A percentile compares a stretch with the other conserved stretches of the same genome.
These are phyloP conservation scores for Zygotorulaspora florentina DNA, from an alignment of 805 yeast species.

Conservation along the genomic window DNA sequence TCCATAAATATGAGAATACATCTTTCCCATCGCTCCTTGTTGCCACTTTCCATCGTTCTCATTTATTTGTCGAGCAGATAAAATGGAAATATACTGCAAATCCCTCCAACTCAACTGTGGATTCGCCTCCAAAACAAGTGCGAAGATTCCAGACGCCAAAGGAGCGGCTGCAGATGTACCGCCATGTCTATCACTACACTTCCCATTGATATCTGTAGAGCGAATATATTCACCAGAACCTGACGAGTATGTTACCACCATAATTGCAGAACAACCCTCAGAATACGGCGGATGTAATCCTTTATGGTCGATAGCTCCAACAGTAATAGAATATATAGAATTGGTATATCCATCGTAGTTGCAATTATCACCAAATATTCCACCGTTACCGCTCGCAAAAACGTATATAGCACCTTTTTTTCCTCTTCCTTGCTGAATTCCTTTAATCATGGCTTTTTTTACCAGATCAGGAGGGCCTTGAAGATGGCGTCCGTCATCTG, in stretches of 20 bases:
- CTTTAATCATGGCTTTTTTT: slow-evolving; percentile 76
- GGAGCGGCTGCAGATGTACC: slow-evolving; percentile 99
- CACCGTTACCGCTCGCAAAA: slow-evolving; percentile 97
- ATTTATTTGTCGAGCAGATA: slow-evolving; percentile 65
- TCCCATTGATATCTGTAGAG: slow-evolving; percentile 70
- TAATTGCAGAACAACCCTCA: slow-evolving; percentile 90
- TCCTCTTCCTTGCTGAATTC: slow-evolving; percentile 74
- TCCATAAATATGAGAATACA: slow-evolving; percentile 83
- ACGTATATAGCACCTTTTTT: slow-evolving; percentile 85
- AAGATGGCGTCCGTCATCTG: slow-evolving; percentile 84
- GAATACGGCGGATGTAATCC: slow-evolving; percentile 87
- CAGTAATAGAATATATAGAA: slow-evolving; percentile 89
- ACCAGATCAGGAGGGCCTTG: slow-evolving; percentile 81
- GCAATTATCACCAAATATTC: slow-evolving; percentile 76
- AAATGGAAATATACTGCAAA: slow-evolving; percentile 75
- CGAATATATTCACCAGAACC: slow-evolving; percentile 87
- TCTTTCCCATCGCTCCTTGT: slow-evolving; percentile 57
- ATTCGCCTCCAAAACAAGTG: slow-evolving; percentile 75
- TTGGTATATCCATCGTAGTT: slow-evolving; percentile 97
- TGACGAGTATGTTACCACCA: slow-evolving; percentile 89
- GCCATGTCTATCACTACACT: slow-evolving; percentile 76
- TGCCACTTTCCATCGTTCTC: slow-evolving; percentile 72
- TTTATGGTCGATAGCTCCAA: slow-evolving; percentile 84
- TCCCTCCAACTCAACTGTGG: slow-evolving; percentile 95
- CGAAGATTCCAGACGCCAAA: slow-evolving; percentile 91